Base-by-base conservation (phyloP, 306 rosid species). In the Spatholobus suberectus region DNA sequence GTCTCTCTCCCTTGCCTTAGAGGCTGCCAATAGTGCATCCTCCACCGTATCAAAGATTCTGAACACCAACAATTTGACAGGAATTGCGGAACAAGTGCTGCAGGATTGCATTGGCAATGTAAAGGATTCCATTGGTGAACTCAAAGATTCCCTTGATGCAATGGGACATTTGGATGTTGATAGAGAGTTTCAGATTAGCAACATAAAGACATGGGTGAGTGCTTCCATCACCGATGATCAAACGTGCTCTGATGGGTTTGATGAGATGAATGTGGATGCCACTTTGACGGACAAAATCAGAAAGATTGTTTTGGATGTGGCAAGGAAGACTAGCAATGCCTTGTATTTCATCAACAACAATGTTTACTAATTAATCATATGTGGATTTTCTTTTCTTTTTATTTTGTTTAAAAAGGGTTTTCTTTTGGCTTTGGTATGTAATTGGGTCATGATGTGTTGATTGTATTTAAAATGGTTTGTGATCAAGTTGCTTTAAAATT, bases 171-270 rank as follows among this genome's bases (percentile, higher is more conserved):
- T 86, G 71, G 59, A 55, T 24, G 8, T 17, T 8, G 87, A 84
- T 61, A 80, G 20, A 40, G 54, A 40, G 0, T 84, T 86, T 71
- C 82, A 75, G 24, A 58, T 89, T 13, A 85, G 81, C 57, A 89
- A 15, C 76, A 79, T 89, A 7, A 37, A 86, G 79, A 84, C 92
- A 20, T 84, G 86, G 79, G 82, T 84, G 18, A 89, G 92, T 79
- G 82, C 90, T 17, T 84, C 92, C 1, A 75, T 86, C 8, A 86
- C 92, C 17, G 49, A 89, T 54, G 81, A 84, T 5, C 47, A 54
- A n/a, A 89, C 92, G 0, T 86, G 92, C n/a, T 81, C 79, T 1
- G 92, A 89, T 76, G 92, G 59, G 26, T 84, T 89, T 13, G 87
- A 86, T 9, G 87, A 62, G 26, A 27, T 65, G 77, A 82, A 79